These are phyloP conservation scores for Sphagnum contortum DNA, from an alignment of 225 moss, liverwort and hornwort species.

Conservation along the genomic window DNA sequence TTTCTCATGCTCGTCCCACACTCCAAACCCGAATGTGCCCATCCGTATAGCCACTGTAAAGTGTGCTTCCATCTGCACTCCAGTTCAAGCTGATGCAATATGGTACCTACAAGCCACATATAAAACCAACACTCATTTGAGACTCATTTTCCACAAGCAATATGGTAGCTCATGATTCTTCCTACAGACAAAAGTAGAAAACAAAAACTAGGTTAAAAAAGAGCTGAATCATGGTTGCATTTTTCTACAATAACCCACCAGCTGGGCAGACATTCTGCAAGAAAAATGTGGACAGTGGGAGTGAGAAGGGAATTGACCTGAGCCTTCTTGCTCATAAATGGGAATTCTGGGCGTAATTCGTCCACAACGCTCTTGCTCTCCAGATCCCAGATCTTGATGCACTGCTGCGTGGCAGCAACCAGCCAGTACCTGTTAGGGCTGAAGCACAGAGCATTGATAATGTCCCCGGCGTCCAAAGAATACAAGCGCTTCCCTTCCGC, in stretches of 20 bases:
- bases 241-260: too few relatives aligned
- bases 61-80: constrained; percentile 43
- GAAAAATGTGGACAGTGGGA: too few relatives aligned
- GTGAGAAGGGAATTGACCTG: constrained; percentile 27
- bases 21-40: constrained; percentile 51
- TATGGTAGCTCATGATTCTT: too few relatives aligned
- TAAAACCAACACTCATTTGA: neutral
- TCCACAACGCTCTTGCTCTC: constrained; percentile 97
- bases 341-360: constrained; percentile 82
- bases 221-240: too few relatives aligned
- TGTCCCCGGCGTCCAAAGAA: constrained; percentile 86
- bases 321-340: constrained; percentile 74
- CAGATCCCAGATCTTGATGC: constrained; percentile 98
- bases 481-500: constrained; percentile 91
- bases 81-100: constrained; percentile 38
- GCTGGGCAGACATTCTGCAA: too few relatives aligned
- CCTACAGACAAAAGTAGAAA: too few relatives aligned
- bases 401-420: constrained; percentile 85
- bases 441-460: constrained; percentile 88
- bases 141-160: too few relatives aligned
- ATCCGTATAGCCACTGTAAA: constrained; percentile 46
- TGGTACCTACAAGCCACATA: constrained; percentile 16
- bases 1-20: constrained; percentile 29
- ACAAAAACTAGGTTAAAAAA: too few relatives aligned
- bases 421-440: constrained; percentile 98